Percentiles rank a stretch among this genome's conserved stretches.
Evolutionary conservation across 208 protist genomes (phyloP).

Genomic region (Crithidia expoeki): DNA sequence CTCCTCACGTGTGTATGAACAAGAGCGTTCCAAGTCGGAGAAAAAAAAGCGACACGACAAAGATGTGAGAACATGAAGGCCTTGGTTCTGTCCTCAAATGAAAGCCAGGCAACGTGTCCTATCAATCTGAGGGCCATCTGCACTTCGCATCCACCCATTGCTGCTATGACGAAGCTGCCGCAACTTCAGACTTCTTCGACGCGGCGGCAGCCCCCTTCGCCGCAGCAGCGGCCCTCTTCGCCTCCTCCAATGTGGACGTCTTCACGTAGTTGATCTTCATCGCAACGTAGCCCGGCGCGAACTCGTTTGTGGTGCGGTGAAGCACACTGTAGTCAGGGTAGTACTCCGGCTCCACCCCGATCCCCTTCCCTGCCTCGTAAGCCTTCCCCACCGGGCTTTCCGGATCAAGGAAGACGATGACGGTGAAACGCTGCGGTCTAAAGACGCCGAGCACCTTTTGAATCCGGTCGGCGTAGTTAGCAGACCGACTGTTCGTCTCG

Average conservation of each 20-base stretch:
- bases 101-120: too few relatives aligned
- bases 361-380: conserved; percentile 56
- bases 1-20: too few relatives aligned
- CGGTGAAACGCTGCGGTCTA: conserved; percentile 80
- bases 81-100: too few relatives aligned
- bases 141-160: too few relatives aligned
- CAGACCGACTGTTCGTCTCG: conserved; percentile 90
- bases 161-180: conserved; percentile 3
- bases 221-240: conserved; percentile 4
- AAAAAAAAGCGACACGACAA: too few relatives aligned
- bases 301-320: conserved; percentile 82
- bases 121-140: too few relatives aligned
- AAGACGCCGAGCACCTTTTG: conserved; percentile 76
- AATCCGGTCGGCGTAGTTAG: conserved; percentile 69
- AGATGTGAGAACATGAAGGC: too few relatives aligned
- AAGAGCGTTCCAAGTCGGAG: too few relatives aligned
- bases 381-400: conserved; percentile 74
- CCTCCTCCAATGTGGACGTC: conserved; percentile 33
- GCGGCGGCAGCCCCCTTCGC: background rate
- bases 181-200: background rate
- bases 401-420: conserved; percentile 86
- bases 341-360: conserved; percentile 84
- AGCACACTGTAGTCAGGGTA: conserved; percentile 74
- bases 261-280: conserved; percentile 87
- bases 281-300: conserved; percentile 77